Percentiles rank a stretch among this genome's conserved stretches.
Evolutionary conservation across 768 basidiomycete genomes (phyloP).

Genomic region (Lenzites betulinus): DNA sequence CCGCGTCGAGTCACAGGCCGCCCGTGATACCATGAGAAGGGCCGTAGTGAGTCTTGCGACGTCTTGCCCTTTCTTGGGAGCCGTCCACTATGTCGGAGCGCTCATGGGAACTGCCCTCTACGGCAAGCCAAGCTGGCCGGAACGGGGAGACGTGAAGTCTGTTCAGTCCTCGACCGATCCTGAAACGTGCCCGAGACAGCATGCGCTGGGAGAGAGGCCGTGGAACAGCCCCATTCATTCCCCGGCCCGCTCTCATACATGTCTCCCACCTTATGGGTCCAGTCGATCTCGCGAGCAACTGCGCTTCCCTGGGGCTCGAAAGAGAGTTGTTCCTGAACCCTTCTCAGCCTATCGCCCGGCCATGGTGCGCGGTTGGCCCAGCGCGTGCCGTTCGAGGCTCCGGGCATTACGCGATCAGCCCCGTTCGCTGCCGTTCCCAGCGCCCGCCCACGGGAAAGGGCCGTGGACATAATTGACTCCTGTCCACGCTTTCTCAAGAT

Average conservation of each 20-base stretch:
- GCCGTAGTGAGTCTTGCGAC: slow-evolving; percentile 16
- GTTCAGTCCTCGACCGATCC: slow-evolving; percentile 18
- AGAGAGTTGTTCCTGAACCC: slow-evolving; percentile 28
- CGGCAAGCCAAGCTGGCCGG: slow-evolving; percentile 24
- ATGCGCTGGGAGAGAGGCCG: slow-evolving; percentile 19
- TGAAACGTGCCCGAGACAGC: slow-evolving; percentile 24
- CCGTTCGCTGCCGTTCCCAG: slow-evolving; percentile 21
- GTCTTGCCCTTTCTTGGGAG: slow-evolving; percentile 15
- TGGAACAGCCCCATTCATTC: slow-evolving; percentile 21
- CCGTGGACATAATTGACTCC: slow-evolving; percentile 28
- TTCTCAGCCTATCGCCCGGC: slow-evolving; percentile 16
- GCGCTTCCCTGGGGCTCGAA: slow-evolving; percentile 27
- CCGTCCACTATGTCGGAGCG: slow-evolving; percentile 15
- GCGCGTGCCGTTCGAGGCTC: slow-evolving; percentile 19
- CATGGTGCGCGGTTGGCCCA: slow-evolving; percentile 21
- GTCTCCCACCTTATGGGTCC: slow-evolving; percentile 21
- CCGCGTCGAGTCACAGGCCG: slow-evolving; percentile 15
- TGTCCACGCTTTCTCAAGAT: slow-evolving; percentile 28
- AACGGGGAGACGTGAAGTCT: slow-evolving; percentile 22
- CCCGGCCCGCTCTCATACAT: slow-evolving; percentile 14
- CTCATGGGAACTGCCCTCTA: slow-evolving; percentile 21
- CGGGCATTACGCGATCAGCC: slow-evolving; percentile 25
- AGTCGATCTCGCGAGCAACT: slow-evolving; percentile 20
- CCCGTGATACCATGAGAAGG: slow-evolving; percentile 19
- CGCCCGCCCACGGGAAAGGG: slow-evolving; percentile 27